Percentiles rank a stretch among this genome's conserved stretches.
Conservation (phyloP, 2,329 filamentous ascomycete species). For the Gyromitra esculenta region DNA sequence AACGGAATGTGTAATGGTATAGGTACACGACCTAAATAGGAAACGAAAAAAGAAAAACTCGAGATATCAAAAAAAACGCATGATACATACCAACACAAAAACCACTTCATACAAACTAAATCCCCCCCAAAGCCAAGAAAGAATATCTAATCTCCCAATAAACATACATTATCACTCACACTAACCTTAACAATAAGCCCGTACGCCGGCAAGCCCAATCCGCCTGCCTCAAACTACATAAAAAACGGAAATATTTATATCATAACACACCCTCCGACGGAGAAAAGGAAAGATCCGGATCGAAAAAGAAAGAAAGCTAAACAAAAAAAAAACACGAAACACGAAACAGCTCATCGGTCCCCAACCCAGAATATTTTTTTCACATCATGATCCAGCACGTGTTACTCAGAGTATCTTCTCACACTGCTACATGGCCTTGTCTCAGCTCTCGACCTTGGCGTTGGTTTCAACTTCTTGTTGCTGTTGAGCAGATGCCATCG, state of each 20-base stretch:
- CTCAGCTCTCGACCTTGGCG: constrained; percentile 83
- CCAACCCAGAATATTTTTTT: not conserved
- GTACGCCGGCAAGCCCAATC: not conserved
- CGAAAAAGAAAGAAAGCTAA: not conserved
- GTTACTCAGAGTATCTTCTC: constrained; percentile 3
- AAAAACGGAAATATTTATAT: constrained; percentile 1
- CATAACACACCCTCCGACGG: not conserved
- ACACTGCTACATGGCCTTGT: constrained; percentile 74
- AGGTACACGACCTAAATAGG: not conserved
- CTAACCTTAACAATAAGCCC: not conserved
- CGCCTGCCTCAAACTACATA: constrained; percentile 2
- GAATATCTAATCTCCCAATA: constrained; percentile 2
- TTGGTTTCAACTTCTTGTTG: constrained; percentile 91
- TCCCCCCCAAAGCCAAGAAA: not conserved
- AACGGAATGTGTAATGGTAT: not conserved
- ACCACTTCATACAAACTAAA: not conserved
- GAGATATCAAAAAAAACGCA: constrained; percentile 3
- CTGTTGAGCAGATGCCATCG: constrained; percentile 60
- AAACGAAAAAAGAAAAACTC: not conserved
- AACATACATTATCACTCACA: constrained; percentile 15
- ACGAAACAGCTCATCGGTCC: no score
- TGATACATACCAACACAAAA: not conserved
- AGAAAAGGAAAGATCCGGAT: constrained; percentile 6
- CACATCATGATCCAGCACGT: constrained; percentile 20
- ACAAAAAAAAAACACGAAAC: not conserved